Evolutionary conservation across 1,284 basidiomycete genomes (phyloP), one percentile per base, ranked within the genome.

Genomic region (Ustilago tritici): DNA sequence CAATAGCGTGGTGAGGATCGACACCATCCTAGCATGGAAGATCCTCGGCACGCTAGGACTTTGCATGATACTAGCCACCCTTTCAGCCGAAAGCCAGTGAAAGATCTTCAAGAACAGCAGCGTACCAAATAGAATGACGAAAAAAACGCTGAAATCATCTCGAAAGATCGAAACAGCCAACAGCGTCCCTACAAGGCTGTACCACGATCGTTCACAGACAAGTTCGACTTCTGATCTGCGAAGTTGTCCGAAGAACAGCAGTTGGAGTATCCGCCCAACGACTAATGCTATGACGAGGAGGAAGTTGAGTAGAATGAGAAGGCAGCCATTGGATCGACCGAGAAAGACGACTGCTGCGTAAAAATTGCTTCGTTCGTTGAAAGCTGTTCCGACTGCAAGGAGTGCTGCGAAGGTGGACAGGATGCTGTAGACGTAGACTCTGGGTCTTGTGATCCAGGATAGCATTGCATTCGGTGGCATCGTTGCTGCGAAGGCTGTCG

Each of bases 61-160:
- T 88, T 99, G 97, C 84, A 99, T 97, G 93, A 99, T 98, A 89
- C 93, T 95, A 90, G 99, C 97, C 60, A 99, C 93, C 50, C 97
- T 91, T 85, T 98, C 96, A 3, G 92, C 91, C 66, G 95, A 91
- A 36, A 99, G 90, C 95, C 95, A 98, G 86, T 99, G 97, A 87
- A 99, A 99, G 63, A 94, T 95, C 86, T 98, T 98, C 81, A 98
- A 90, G 82, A 98, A 96, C 15, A 98, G 90, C 23, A 99, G 88
- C 77, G 94, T 91, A 19, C 93, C 92, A 84, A 98, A 98, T 90
- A 98, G 93, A 77, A 95, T 88, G 41, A 92, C 92, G 85, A 98
- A 98, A 1, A 92, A 91, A n/a, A 92, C 90, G 86, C 97, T 93
- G 47, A 86, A 87, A 78, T 86, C 83, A 85, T 88, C 86, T 65